A percentile compares a stretch with the other conserved stretches of the same genome.
Evolutionary conservation across 495 filamentous ascomycete species (phyloP).

Genomic region (Aspergillus conjunctus): DNA sequence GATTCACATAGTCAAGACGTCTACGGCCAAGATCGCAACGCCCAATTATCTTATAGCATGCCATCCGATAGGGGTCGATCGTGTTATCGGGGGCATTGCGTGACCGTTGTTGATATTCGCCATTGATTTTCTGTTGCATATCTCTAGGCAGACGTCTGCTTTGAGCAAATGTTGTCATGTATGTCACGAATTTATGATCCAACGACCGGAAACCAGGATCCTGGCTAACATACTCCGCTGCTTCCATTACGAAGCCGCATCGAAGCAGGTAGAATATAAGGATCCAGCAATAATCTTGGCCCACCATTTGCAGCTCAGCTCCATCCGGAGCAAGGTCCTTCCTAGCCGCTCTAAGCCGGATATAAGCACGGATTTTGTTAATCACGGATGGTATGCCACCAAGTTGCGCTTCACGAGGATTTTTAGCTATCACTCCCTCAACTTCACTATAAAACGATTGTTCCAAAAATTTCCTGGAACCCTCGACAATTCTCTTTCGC

Average conservation of each 20-base stretch:
- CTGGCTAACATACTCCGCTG: conserved; percentile 78
- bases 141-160: conserved; percentile 70
- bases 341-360: conserved; percentile 70
- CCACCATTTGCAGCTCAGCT: conserved; percentile 68
- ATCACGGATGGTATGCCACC: conserved; percentile 84
- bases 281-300: conserved; percentile 87
- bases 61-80: conserved; percentile 93
- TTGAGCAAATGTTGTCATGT: conserved; percentile 79
- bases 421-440: conserved; percentile 72
- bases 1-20: conserved; percentile 76
- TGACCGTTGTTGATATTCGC: conserved; percentile 81
- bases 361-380: conserved; percentile 90
- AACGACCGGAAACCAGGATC: conserved; percentile 84
- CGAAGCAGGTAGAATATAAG: conserved; percentile 91
- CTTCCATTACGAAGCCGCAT: conserved; percentile 79
- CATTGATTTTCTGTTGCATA: conserved; percentile 81
- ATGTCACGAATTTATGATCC: conserved; percentile 87
- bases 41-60: conserved; percentile 96
- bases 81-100: conserved; percentile 83
- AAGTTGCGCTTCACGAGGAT: conserved; percentile 84
- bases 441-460: conserved; percentile 70
- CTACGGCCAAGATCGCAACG: conserved; percentile 85
- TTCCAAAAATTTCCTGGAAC: conserved; percentile 76
- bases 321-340: conserved; percentile 81
- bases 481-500: conserved; percentile 73